Conservation (phyloP, 306 rosid species). For the Acacia crassicarpa region DNA sequence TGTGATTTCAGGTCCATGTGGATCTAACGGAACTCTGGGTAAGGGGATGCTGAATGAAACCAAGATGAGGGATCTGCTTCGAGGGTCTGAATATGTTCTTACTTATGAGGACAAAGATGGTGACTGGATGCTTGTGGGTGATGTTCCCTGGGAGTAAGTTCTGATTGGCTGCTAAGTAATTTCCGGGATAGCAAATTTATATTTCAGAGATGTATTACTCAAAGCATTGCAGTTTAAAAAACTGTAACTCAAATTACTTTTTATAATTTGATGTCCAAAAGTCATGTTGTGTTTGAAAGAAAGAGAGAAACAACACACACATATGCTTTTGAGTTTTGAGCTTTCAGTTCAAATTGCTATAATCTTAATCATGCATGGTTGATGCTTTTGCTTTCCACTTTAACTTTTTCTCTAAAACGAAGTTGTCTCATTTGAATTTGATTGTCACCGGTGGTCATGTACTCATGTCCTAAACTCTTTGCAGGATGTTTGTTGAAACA, state of each 20-base stretch:
- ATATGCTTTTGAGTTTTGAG: neutral
- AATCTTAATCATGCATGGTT: neutral
- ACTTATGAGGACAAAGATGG: constrained; percentile 85
- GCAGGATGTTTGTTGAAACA: constrained; percentile 84
- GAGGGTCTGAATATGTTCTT: constrained; percentile 85
- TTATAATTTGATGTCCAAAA: neutral
- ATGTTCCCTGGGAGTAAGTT: constrained; percentile 95
- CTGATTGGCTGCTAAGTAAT: constrained; percentile 7
- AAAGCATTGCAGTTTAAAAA: neutral
- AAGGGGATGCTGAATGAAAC: constrained; percentile 76
- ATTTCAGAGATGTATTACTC: neutral
- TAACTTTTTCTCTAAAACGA: neutral
- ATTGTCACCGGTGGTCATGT: constrained; percentile 8
- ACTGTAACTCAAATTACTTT: neutral
- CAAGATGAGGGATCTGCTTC: constrained; percentile 86
- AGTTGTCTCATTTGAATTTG: neutral
- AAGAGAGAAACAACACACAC: neutral
- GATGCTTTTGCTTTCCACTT: constrained; percentile 3
- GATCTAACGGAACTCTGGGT: constrained; percentile 68
- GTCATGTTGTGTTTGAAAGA: neutral
- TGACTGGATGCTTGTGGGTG: constrained; percentile 98
- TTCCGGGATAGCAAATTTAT: neutral
- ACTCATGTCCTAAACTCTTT: constrained; percentile 27
- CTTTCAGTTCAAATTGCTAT: constrained; percentile 5
- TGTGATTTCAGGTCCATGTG: constrained; percentile 77